Percentiles rank a stretch among this genome's conserved stretches.
Conservation (phyloP, 805 yeast genomes). For the Wickerhamomyces rabaulensis region DNA sequence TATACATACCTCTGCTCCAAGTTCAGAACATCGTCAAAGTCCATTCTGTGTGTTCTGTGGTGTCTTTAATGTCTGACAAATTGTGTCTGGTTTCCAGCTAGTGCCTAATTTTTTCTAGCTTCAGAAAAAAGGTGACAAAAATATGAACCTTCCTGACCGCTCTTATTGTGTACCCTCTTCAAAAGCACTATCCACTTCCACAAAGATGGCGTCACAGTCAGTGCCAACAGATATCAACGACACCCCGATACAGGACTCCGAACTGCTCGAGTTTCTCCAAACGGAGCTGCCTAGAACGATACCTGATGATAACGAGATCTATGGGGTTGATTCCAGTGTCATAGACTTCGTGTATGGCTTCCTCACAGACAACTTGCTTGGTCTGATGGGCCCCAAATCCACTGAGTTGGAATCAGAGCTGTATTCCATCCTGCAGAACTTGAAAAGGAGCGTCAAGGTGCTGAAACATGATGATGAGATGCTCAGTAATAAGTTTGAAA, state of each 20-base stretch:
- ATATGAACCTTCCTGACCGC: not conserved
- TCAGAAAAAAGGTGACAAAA: not conserved
- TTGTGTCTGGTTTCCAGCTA: not conserved
- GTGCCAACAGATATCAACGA: too few relatives aligned
- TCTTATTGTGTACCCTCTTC: too few relatives aligned
- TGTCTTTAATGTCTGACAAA: not conserved
- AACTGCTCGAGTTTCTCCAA: not conserved
- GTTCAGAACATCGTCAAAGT: slow-evolving; percentile 50
- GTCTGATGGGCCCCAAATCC: not conserved
- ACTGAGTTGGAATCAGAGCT: not conserved
- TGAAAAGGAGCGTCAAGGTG: slow-evolving; percentile 2
- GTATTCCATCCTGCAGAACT: not conserved
- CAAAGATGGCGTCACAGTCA: not conserved
- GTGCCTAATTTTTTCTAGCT: not conserved
- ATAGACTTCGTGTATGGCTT: slow-evolving; percentile 4
- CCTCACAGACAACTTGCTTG: not conserved
- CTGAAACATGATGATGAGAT: not conserved
- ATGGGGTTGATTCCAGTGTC: slow-evolving; percentile 7
- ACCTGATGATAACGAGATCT: slow-evolving; percentile 3
- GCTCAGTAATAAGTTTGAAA: not conserved
- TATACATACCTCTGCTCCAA: slow-evolving; percentile 50
- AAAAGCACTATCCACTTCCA: too few relatives aligned
- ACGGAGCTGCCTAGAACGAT: not conserved
- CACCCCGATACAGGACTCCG: not conserved
- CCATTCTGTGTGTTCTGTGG: slow-evolving; percentile 18